phyloP scores from a whole-genome alignment of 1,139 yeast genomes.

The Lodderomyces elongisporus region DNA sequence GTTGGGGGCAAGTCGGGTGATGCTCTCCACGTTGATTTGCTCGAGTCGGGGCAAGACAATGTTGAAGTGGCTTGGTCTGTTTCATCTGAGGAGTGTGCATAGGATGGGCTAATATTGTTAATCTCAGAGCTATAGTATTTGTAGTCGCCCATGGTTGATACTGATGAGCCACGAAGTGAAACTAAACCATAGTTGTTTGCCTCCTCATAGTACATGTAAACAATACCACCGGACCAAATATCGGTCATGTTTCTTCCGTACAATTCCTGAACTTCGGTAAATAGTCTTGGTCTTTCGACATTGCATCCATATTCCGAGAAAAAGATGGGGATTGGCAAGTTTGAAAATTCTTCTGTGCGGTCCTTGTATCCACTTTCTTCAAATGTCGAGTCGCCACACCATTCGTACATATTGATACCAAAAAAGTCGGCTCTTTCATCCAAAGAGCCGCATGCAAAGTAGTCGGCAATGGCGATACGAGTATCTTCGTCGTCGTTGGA shows the following conservation, averaged over 20 bases:
- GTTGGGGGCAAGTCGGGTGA: slow-evolving; percentile 41
- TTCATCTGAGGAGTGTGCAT: slow-evolving; percentile 24
- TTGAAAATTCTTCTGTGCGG: slow-evolving; percentile 54
- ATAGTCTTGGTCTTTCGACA: slow-evolving; percentile 54
- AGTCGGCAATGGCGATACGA: slow-evolving; percentile 73
- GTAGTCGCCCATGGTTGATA: slow-evolving; percentile 43
- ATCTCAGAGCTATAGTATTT: slow-evolving; percentile 52
- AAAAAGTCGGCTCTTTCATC: slow-evolving; percentile 80
- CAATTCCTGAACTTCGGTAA: slow-evolving; percentile 59
- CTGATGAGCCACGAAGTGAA: slow-evolving; percentile 32
- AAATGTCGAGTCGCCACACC: slow-evolving; percentile 81
- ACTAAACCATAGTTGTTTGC: slow-evolving; percentile 78
- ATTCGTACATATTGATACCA: slow-evolving; percentile 86
- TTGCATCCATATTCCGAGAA: slow-evolving; percentile 86
- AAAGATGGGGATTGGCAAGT: slow-evolving; percentile 73
- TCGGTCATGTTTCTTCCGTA: slow-evolving; percentile 41
- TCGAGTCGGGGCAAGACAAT: slow-evolving; percentile 32
- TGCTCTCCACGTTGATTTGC: slow-evolving; percentile 36
- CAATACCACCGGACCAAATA: slow-evolving; percentile 91
- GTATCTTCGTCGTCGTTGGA: slow-evolving; percentile 78
- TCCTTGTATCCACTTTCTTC: slow-evolving; percentile 63
- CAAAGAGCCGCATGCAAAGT: slow-evolving; percentile 67
- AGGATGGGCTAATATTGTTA: slow-evolving; percentile 36
- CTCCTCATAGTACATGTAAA: slow-evolving; percentile 84
- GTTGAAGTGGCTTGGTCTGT: slow-evolving; percentile 21